Percentiles rank a stretch among this genome's conserved stretches.
Conservation (phyloP, 805 yeast species). For the Kazachstania taianensis region DNA sequence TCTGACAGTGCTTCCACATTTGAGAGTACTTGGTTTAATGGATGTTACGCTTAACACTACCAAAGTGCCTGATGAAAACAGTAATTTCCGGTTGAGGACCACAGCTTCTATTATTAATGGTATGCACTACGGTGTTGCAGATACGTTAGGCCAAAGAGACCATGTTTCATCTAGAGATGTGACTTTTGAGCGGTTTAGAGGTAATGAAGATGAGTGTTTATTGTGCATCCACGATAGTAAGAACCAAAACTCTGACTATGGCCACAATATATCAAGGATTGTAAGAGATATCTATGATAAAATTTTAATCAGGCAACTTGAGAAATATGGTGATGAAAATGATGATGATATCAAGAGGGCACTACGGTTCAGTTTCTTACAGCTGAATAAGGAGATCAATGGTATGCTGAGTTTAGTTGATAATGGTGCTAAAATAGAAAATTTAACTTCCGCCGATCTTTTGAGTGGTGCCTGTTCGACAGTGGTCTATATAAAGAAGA, state of each 20-base stretch:
- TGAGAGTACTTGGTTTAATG: conserved; percentile 76
- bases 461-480: conserved; percentile 80
- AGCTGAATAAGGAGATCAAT: conserved; percentile 74
- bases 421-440: conserved; percentile 37
- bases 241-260: conserved; percentile 38
- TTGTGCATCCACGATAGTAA: conserved; percentile 83
- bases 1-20: conserved; percentile 60
- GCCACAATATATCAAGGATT: conserved; percentile 58
- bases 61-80: conserved; percentile 78
- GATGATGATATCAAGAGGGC: conserved; percentile 54
- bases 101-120: conserved; percentile 71
- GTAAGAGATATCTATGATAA: conserved; percentile 61
- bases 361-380: conserved; percentile 68
- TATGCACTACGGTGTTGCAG: conserved; percentile 86
- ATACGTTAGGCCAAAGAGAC: conserved; percentile 60
- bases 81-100: conserved; percentile 77
- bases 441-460: conserved; percentile 59
- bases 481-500: conserved; percentile 65
- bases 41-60: conserved; percentile 90
- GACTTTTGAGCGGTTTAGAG: conserved; percentile 78
- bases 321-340: conserved; percentile 31
- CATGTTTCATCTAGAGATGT: conserved; percentile 70
- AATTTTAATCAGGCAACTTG: conserved; percentile 45
- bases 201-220: conserved; percentile 70
- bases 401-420: conserved; percentile 39